Evolutionary conservation across 2,329 filamentous ascomycete species (phyloP), one percentile per base, ranked within the genome.

Genomic region (Chaetomium globosum): DNA sequence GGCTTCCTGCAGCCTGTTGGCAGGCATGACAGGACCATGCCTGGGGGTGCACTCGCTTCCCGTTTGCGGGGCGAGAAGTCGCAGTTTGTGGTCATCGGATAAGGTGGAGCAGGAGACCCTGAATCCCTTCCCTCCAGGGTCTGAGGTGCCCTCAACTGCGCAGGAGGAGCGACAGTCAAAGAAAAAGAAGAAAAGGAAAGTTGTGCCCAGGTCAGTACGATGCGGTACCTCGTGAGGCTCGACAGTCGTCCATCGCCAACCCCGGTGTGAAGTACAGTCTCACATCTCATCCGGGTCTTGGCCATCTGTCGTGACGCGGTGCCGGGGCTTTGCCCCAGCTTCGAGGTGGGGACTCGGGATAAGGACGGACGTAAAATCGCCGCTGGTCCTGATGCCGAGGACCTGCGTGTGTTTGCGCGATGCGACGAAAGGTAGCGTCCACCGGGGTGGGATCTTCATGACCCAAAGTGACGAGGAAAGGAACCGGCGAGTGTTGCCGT

Each of bases 361-460:
- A 30, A 31, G 56, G 26, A 21, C 21, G n/a, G 55, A 33, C 21
- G 10, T 12, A 46, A 57, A 57, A 43, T 30, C 33, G 9, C 36
- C 55, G 23, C 12, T 30, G 55, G 13, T 12, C 28, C 26, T 58
- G 23, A n/a, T 48, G 56, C 56, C 56, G 56, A 58, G 56, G 26
- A 21, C 28, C 39, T 48, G 56, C 26, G 56, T 31, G 39, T 28
- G 21, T 31, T 48, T 48, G 36, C 56, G 56, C 56, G 39, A 48
- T 43, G 39, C 36, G 28, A 48, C 26, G 39, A 58, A 30, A 48
- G 39, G 56, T 30, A 48, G 56, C 39, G 23, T 16, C 13, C 36
- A 16, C 26, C 23, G 10, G 39, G 36, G 39, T 58, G 39, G 56
- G 56, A 58, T 58, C 56, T 58, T 58, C 56, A 48, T 58, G 23